A percentile compares a stretch with the other conserved stretches of the same genome.
These are phyloP conservation scores for Aureobasidium sp. DNA, from an alignment of 2,329 filamentous ascomycete species.

Conservation along the genomic window DNA sequence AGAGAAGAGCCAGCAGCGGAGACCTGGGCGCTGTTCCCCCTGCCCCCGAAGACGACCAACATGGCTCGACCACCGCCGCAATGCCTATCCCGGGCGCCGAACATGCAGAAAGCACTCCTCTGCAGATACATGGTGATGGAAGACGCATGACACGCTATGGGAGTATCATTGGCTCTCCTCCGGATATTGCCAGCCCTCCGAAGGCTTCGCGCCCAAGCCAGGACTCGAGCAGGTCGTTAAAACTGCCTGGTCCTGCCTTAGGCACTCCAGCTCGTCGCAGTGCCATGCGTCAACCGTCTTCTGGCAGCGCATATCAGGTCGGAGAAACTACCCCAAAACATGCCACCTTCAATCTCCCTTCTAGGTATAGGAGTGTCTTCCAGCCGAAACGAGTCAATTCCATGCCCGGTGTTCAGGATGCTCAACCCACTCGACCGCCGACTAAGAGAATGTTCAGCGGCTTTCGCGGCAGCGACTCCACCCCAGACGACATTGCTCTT, in stretches of 20 bases:
- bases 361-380: constrained; percentile 23
- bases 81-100: constrained; percentile 11
- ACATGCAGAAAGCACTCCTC: constrained; percentile 24
- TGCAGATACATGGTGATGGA: constrained; percentile 18
- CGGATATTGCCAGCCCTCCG: constrained; percentile 20
- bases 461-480: constrained; percentile 37
- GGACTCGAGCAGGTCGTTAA: constrained; percentile 38
- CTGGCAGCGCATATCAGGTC: constrained; percentile 37
- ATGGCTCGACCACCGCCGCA: background rate
- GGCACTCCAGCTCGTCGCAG: constrained; percentile 30
- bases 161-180: constrained; percentile 55
- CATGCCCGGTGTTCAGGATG: constrained; percentile 23
- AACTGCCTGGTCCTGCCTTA: constrained; percentile 57
- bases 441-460: constrained; percentile 36
- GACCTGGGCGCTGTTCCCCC: background rate
- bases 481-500: constrained; percentile 43
- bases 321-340: constrained; percentile 29
- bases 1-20: constrained; percentile 5
- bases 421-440: constrained; percentile 29
- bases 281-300: background rate
- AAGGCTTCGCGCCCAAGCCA: constrained; percentile 27
- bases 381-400: constrained; percentile 38
- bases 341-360: constrained; percentile 24
- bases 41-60: constrained; percentile 11
- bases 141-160: constrained; percentile 49